Evolutionary conservation across 1,284 basidiomycete genomes (phyloP).

Genomic region (Cystobasidium sp.): DNA sequence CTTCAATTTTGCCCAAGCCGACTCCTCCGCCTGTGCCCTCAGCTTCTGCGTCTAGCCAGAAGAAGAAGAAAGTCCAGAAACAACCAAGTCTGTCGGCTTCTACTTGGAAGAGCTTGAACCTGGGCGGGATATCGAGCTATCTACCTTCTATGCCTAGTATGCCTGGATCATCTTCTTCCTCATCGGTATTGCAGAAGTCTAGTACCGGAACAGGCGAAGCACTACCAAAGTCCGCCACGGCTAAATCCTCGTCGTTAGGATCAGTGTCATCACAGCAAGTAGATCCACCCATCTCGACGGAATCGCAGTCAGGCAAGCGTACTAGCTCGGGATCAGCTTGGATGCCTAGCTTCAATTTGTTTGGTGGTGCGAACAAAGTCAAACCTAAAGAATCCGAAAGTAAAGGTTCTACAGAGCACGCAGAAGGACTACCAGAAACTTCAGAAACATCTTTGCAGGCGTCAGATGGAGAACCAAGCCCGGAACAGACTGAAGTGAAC

Average conservation of each 20-base stretch:
- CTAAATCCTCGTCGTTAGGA: neutral
- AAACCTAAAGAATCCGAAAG: neutral
- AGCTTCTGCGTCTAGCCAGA: neutral
- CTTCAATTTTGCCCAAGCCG: constrained; percentile 4
- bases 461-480: too few relatives aligned
- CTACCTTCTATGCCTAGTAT: constrained; percentile 18
- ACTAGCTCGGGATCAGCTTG: constrained; percentile 17
- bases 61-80: constrained; percentile 6
- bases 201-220: too few relatives aligned
- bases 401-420: too few relatives aligned
- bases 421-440: too few relatives aligned
- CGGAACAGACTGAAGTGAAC: too few relatives aligned
- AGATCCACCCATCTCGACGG: neutral
- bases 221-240: neutral
- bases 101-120: constrained; percentile 21
- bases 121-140: constrained; percentile 16
- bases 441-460: too few relatives aligned
- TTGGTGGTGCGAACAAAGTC: neutral
- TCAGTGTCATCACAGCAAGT: neutral
- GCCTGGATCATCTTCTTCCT: neutral
- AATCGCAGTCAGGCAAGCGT: neutral
- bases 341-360: constrained; percentile 19
- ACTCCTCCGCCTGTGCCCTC: neutral
- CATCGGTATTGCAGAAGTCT: neutral
- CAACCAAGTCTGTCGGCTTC: constrained; percentile 18